phyloP scores from a whole-genome alignment of 768 basidiomycete species.

The Cytidiella melzeri region DNA sequence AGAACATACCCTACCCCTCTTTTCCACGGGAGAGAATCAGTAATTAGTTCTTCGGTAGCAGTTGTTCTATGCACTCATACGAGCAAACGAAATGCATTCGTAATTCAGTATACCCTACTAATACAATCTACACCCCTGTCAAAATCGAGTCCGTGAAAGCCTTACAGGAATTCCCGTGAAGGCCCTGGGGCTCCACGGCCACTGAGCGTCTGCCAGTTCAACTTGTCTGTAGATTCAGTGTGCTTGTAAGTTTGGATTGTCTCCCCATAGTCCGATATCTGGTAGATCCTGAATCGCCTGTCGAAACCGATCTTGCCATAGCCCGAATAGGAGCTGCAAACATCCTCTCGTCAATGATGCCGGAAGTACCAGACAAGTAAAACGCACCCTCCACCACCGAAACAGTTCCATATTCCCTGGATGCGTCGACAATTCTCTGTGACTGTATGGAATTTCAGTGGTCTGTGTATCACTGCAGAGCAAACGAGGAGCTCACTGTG shows the following conservation, averaged over 20 bases:
- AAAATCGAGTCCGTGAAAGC: too few relatives aligned
- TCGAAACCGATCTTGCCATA: slow-evolving; percentile 85
- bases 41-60: too few relatives aligned
- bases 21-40: too few relatives aligned
- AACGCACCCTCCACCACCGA: slow-evolving; percentile 76
- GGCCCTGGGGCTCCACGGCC: background rate
- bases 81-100: background rate
- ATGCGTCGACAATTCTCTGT: slow-evolving; percentile 87
- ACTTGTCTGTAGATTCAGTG: background rate
- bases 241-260: slow-evolving; percentile 28
- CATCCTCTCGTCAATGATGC: slow-evolving; percentile 7
- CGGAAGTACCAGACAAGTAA: slow-evolving; percentile 7
- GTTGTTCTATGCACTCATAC: background rate
- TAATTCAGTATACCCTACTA: background rate
- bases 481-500: slow-evolving; percentile 50
- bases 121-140: background rate
- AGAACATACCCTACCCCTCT: too few relatives aligned
- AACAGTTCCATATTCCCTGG: slow-evolving; percentile 87
- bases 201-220: slow-evolving; percentile 1
- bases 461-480: background rate
- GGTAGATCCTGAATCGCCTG: slow-evolving; percentile 84
- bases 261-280: slow-evolving; percentile 87
- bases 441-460: slow-evolving; percentile 36
- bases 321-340: slow-evolving; percentile 66
- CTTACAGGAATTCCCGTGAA: background rate